Base-by-base conservation (phyloP, 2,329 filamentous ascomycete species). In the Paraphaeosphaeria sporulosa region DNA sequence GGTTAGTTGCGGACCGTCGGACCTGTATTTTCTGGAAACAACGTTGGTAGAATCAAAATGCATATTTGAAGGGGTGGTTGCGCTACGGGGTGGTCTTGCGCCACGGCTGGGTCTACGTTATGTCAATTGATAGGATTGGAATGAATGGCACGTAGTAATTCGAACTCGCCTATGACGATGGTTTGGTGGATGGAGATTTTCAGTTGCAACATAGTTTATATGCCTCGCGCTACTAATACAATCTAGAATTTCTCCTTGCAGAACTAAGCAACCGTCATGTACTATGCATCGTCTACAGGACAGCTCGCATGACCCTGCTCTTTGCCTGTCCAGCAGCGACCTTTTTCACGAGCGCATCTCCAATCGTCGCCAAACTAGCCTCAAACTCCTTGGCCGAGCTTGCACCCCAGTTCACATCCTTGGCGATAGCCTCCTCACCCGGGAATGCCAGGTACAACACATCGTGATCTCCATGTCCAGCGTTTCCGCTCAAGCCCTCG, bases 381-480 rank as follows among this genome's bases (percentile, higher is more conserved):
- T 85, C 82, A 63, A 89, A 89, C 17, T 82, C 79, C 9, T 75
- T 73, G 27, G 77, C 83, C 61, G 73, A 81, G 7, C 71, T 69
- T 0, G 87, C 85, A 9, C 76, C 75, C 87, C 87, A 90, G 32
- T 82, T 76, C 0, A 87, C 87, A 13, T 78, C 74, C 1, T 86
- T 87, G 0, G 86, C 86, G 0, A 88, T 84, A 0, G 88, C 86
- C 6, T 84, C 81, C 0, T 73, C 58, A 1, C 87, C 87, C 0
- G 79, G 79, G 68, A 90, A 90, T 0, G 85, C 88, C 51, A 90
- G 80, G 72, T 85, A 90, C 38, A 90, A 73, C 0, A 90, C 85
- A 71, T 90, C 86, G 36, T 86, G 81, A 17, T 78, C 74, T 43
- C 81, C 80, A 71, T 89, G 83, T 1, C 88, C 87, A 56, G 74